Conservation (phyloP, 768 basidiomycete genomes). For the Boletus bicolor region DNA sequence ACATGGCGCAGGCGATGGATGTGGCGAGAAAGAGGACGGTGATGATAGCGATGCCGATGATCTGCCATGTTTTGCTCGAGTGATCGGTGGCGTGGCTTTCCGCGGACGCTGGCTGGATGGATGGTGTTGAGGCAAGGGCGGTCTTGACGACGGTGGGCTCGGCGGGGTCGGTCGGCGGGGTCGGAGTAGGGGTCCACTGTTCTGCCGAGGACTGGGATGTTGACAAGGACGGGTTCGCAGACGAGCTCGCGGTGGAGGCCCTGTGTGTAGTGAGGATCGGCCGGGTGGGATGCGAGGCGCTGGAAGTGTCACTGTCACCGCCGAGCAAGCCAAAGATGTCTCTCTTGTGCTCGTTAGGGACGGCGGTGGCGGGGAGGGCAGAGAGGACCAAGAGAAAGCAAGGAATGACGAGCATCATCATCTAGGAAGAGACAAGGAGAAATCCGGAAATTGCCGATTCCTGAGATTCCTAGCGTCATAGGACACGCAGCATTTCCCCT, state of each 20-base stretch:
- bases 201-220: not conserved
- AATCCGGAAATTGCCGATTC: slow-evolving; percentile 18
- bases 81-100: slow-evolving; percentile 30
- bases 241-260: not conserved
- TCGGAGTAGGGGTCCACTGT: not conserved
- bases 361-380: not conserved
- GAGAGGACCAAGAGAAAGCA: not conserved
- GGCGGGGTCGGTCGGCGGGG: not conserved
- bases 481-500: too few species aligned
- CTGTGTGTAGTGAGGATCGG: not conserved
- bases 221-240: not conserved
- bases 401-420: not conserved
- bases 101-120: slow-evolving; percentile 3
- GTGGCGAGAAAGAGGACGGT: slow-evolving; percentile 57
- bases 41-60: slow-evolving; percentile 65
- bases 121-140: not conserved
- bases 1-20: slow-evolving; percentile 54
- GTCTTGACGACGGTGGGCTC: not conserved
- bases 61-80: slow-evolving; percentile 58
- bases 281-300: not conserved
- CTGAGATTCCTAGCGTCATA: too few species aligned
- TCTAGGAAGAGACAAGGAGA: not conserved
- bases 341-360: not conserved
- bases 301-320: not conserved
- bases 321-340: slow-evolving; percentile 20